Evolutionary conservation across 495 filamentous ascomycete genomes (phyloP), one percentile per base, ranked within the genome.

Genomic region (Penicillium taxi): DNA sequence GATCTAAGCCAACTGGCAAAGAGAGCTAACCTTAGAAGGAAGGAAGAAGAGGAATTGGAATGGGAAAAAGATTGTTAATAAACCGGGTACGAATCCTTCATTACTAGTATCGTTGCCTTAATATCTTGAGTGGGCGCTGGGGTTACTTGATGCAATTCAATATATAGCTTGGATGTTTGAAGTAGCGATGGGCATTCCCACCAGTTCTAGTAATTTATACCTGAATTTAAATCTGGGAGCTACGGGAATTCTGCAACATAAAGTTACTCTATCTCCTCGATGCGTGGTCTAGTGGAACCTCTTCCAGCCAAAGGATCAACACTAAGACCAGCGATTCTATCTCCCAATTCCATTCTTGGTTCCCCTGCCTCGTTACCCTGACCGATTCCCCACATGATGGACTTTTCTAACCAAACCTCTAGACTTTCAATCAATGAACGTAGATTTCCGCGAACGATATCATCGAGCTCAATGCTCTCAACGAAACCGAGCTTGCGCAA

Each of bases 361-460:
- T 56, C 54, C 17, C 39, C 26, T 5, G 28, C 18, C 16, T 24
- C 35, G 9, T 34, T 48, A 27, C 46, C 38, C 28, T 45, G 32
- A 31, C 57, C 59, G 30, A 64, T 56, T 0, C 63, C 55, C 56
- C 65, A 68, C 37, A 73, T 48, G 35, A 75, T 33, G 12, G 59
- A 63, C 53, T 73, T 76, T 58, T 84, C 63, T 43, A 75, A 65
- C 81, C 80, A 86, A 14, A 73, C 76, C 54, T 83, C 75, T 42
- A 93, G 43, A 29, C 75, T 82, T 59, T 87, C 84, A 29, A 81
- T 55, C 35, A 90, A 73, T 37, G 75, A 78, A 15, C 65, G 66
- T 15, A 83, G 73, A 66, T 93, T 83, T 32, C 80, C 75, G 40
- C 73, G 72, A 9, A 88, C 84, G 48, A 91, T 63, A 6, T 68